Base-by-base conservation (phyloP, 1,139 yeast species). In the Candida dubliniensis region DNA sequence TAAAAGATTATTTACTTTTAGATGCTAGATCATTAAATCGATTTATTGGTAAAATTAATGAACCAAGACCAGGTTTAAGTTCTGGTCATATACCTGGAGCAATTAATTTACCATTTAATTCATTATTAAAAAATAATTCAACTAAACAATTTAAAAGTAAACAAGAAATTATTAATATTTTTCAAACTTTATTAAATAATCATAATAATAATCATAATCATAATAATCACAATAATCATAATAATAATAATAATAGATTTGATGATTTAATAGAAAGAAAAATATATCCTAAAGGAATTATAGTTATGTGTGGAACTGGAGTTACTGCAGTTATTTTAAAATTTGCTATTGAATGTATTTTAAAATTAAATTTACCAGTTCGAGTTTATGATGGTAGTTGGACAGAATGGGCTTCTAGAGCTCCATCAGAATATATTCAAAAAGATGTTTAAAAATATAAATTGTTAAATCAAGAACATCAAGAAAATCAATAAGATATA, bases 231-330 rank as follows among this genome's bases (percentile, higher is more conserved):
- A 18, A 18, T 18, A 5, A 5, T 18, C 5, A 18, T 18, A 5
- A 5, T 18, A 18, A 18, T 5, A 46, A 72, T 14, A 77, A 72
- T 53, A 37, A 29, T 11, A 24, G 35, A 15, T 14, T 36, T 27
- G 29, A 33, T 2, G 27, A 31, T 2, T 25, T 31, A 2, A 44
- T 60, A 8, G 51, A 52, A 31, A 61, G 51, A 51, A 52, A 31
- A 61, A 52, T 30, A n/a, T 44, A 38, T 35, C 47, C 50, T 41
- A 81, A 83, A 54, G 90, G 86, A 8, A 78, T 87, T 14, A 81
- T 93, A 44, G 87, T 84, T 36, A 81, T 87, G 88, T 93, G 99
- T 61, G 99, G 98, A 18, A 84, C 96, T 1, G 98, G 98, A 40
- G 97, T 91, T 37, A 84, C 96, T 15, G 97, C 96, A 0, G 88